These are phyloP conservation scores for Margaritispora aquatica DNA, from an alignment of 495 filamentous ascomycete genomes.

Conservation along the genomic window DNA sequence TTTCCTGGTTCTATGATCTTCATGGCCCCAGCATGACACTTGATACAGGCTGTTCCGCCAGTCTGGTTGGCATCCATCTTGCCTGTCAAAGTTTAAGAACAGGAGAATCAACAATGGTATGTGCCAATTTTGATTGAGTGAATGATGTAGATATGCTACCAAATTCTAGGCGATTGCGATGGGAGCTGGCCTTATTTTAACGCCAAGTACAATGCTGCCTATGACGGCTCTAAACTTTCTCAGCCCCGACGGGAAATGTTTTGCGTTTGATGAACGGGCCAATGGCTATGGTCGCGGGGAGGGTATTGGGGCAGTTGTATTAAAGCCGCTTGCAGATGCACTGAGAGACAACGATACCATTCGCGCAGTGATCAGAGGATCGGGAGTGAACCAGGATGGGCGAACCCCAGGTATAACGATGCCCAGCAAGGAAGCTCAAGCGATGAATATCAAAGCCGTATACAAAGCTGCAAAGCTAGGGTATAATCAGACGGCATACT, in stretches of 20 bases:
- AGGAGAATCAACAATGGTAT: constrained; percentile 36
- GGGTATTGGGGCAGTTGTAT: constrained; percentile 57
- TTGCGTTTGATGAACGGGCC: constrained; percentile 59
- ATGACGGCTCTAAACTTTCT: constrained; percentile 18
- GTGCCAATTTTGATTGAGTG: not conserved
- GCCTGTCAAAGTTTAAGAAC: constrained; percentile 40
- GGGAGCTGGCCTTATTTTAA: constrained; percentile 33
- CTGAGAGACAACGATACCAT: constrained; percentile 66
- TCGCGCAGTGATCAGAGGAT: constrained; percentile 57
- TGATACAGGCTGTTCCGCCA: constrained; percentile 47
- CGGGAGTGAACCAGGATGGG: constrained; percentile 61
- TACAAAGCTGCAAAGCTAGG: not conserved
- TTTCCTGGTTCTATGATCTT: constrained; percentile 43
- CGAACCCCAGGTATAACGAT: constrained; percentile 52
- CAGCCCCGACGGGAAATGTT: constrained; percentile 32
- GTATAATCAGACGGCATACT: constrained; percentile 16
- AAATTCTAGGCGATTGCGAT: constrained; percentile 26
- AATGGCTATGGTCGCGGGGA: constrained; percentile 71
- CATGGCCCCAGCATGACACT: constrained; percentile 42
- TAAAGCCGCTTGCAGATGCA: constrained; percentile 71
- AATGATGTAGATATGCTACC: constrained; percentile 25
- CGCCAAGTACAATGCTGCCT: constrained; percentile 29
- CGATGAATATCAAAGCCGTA: constrained; percentile 20
- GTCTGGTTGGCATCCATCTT: constrained; percentile 43
- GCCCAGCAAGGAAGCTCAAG: constrained; percentile 52